Base-by-base conservation (phyloP, 371 early-diverging fungal species). In the Saksenaea oblongispora region DNA sequence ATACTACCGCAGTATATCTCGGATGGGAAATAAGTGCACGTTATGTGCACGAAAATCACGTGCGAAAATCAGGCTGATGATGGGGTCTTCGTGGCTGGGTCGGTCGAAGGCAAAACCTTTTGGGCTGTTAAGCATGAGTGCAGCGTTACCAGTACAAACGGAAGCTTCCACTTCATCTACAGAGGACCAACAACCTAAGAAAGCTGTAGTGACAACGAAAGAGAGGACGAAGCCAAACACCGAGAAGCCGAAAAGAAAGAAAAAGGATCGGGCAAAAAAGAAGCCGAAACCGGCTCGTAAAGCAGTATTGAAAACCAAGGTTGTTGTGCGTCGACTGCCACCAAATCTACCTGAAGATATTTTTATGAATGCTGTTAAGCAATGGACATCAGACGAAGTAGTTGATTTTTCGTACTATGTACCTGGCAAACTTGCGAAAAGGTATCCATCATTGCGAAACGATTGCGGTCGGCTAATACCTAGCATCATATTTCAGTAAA, bases 271-370 rank as follows among this genome's bases (percentile, higher is more conserved):
- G 36, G 36, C 42, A 3, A 75, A 71, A 54, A 79, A 69, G 63
- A 74, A 71, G 17, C 44, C 73, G 3, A 83, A 76, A 44, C 67
- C 69, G 47, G 47, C 64, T 17, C 73, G 75, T 54, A 79, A 79
- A 58, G 65, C 59, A 11, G 60, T 62, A 3, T 44, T 69, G 5
- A 87, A 83, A 60, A 89, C 88, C 34, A 95, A 93, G 67, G 84
- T 92, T 13, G 85, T 95, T 13, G 86, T 95, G 5, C 81, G 95
- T 35, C 77, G 92, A 39, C 78, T 95, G 15, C 93, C 95, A 5
- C 92, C 93, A 31, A 86, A 85, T 62, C 66, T 95, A 5, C 92
- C 93, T 2, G 87, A 90, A 69, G 80, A 83, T 13, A 76, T 87
- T 27, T 93, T 95, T 67, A 64, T 83, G 69, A 80, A 82, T 34